phyloP scores from a whole-genome alignment of 352 stramenopile genomes.

The Phytophthora lateralis region DNA sequence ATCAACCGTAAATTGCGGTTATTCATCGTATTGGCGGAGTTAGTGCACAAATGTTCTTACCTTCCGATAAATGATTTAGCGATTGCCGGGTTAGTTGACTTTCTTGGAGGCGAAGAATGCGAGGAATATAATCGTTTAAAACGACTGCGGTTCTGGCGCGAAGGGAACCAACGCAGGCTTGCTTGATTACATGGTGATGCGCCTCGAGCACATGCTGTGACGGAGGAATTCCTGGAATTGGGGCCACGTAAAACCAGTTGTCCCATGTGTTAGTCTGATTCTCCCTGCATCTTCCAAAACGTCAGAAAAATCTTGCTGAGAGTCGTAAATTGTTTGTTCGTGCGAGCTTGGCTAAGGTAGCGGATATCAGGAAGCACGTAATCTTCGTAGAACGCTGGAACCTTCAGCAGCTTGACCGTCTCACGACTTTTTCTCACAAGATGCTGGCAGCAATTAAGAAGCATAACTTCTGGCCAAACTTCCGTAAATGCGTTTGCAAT shows the following conservation, averaged over 20 bases:
- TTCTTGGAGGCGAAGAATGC: not conserved
- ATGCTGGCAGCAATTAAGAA: not conserved
- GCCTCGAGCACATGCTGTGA: constrained; percentile 5
- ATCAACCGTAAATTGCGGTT: too few species aligned
- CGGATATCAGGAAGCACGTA: not conserved
- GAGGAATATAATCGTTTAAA: constrained; percentile 3
- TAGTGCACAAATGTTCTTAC: too few species aligned
- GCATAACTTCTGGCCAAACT: not conserved
- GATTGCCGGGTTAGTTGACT: not conserved
- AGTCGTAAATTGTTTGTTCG: not conserved
- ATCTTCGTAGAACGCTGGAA: not conserved
- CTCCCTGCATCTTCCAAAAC: constrained; percentile 2
- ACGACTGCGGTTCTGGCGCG: not conserved
- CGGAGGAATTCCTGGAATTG: not conserved
- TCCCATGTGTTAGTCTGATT: not conserved
- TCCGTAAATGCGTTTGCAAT: not conserved
- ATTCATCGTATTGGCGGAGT: too few species aligned
- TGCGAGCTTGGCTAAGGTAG: not conserved
- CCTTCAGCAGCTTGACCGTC: not conserved
- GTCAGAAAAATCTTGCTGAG: not conserved
- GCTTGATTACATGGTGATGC: constrained; percentile 1
- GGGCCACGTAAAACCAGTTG: constrained; percentile 1
- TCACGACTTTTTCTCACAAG: not conserved
- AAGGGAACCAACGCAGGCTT: not conserved
- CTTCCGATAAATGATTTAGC: too few species aligned